These are phyloP conservation scores for Pilasporangium apinafurcum DNA, from an alignment of 352 stramenopile species.

Conservation along the genomic window DNA sequence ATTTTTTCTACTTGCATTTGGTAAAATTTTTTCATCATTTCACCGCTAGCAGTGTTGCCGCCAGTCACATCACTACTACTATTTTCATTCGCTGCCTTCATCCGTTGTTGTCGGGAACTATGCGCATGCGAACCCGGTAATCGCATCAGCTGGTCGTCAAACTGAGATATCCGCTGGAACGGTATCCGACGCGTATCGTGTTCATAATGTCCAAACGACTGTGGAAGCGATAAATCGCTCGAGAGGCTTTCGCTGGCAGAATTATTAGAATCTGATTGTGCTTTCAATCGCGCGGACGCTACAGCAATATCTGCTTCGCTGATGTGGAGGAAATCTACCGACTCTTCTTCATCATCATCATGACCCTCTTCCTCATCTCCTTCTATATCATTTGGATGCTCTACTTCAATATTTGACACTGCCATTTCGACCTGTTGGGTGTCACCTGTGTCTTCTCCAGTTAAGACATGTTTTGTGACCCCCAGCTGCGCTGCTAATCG, in stretches of 20 bases:
- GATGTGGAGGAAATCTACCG: slow-evolving; percentile 4
- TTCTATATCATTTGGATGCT: slow-evolving; percentile 14
- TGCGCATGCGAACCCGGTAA: slow-evolving; percentile 4
- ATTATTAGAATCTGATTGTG: slow-evolving; percentile 42
- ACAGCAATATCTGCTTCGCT: slow-evolving; percentile 5
- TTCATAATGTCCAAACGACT: slow-evolving; percentile 64
- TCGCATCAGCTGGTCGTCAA: slow-evolving; percentile 52
- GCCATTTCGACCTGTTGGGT: background rate
- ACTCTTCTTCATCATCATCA: slow-evolving; percentile 15
- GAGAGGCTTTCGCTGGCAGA: slow-evolving; percentile 61
- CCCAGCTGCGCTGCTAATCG: slow-evolving; percentile 48
- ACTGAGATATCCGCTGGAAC: slow-evolving; percentile 23
- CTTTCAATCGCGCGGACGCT: slow-evolving; percentile 21
- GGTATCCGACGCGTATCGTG: slow-evolving; percentile 1
- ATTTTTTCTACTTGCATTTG: slow-evolving; percentile 78
- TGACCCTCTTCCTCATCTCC: slow-evolving; percentile 13
- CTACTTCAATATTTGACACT: slow-evolving; percentile 3
- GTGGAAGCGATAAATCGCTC: slow-evolving; percentile 64
- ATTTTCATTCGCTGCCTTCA: background rate
- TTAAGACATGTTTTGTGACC: slow-evolving; percentile 34
- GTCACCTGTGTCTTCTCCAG: slow-evolving; percentile 1
- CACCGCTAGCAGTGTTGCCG: slow-evolving; percentile 5
- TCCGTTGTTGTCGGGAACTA: background rate
- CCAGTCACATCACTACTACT: background rate
- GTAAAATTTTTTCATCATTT: slow-evolving; percentile 78